Percentiles rank a stretch among this genome's conserved stretches.
These are phyloP conservation scores for Phaeotremella skinneri DNA, from an alignment of 768 basidiomycete species.

Conservation along the genomic window DNA sequence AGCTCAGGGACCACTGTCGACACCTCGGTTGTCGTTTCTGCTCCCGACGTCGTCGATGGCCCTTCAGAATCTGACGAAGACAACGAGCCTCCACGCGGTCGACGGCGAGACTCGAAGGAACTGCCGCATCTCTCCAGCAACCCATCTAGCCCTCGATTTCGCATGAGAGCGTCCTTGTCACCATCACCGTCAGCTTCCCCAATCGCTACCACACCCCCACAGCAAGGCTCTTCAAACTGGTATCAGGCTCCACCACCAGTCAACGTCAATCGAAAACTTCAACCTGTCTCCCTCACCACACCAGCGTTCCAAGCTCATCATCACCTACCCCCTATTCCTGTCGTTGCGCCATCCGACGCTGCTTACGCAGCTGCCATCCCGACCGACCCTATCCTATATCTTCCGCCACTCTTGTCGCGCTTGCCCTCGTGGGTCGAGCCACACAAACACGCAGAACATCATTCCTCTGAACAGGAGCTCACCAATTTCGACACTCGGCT, in stretches of 20 bases:
- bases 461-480: constrained; percentile 15
- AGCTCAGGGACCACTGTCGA: not conserved
- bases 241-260: not conserved
- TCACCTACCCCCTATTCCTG: constrained; percentile 24
- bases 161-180: not conserved
- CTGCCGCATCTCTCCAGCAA: not conserved
- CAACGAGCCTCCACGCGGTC: constrained; percentile 1
- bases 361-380: constrained; percentile 15
- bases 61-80: not conserved
- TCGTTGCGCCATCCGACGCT: not conserved
- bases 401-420: constrained; percentile 79
- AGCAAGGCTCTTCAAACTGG: not conserved
- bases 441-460: constrained; percentile 7
- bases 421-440: constrained; percentile 48
- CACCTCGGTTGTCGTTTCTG: not conserved
- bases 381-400: constrained; percentile 61
- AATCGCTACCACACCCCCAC: not conserved
- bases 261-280: constrained; percentile 1
- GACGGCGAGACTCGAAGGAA: not conserved
- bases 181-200: not conserved
- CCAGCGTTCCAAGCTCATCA: constrained; percentile 29
- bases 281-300: constrained; percentile 4
- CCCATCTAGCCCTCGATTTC: not conserved
- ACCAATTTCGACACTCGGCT: constrained; percentile 69
- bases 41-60: not conserved